Percentiles rank a stretch among this genome's conserved stretches.
phyloP scores from a whole-genome alignment of 1,139 yeast species.

The Debaryomyces udenii region DNA sequence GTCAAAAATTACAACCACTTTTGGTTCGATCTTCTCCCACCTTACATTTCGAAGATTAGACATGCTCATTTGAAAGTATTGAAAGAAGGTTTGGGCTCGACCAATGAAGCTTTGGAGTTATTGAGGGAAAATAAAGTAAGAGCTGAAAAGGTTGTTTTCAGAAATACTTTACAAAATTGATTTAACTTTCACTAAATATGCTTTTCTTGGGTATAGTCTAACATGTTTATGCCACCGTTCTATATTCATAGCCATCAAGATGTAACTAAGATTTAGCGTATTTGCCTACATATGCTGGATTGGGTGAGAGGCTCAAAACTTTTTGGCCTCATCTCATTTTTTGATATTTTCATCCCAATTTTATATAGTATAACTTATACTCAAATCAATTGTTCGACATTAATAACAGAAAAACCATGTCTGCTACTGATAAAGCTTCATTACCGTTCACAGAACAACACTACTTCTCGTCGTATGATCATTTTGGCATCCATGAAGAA shows the following conservation, averaged over 20 bases:
- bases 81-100: constrained; percentile 28
- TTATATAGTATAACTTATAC: neutral
- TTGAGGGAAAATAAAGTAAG: constrained; percentile 28
- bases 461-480: constrained; percentile 93
- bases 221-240: too few relatives aligned
- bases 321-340: constrained; percentile 8
- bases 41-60: constrained; percentile 20
- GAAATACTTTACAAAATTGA: constrained; percentile 4
- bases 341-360: neutral
- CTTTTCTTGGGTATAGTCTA: too few relatives aligned
- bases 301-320: constrained; percentile 4
- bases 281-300: too few relatives aligned
- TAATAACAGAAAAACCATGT: constrained; percentile 13
- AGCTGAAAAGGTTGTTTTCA: constrained; percentile 32
- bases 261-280: too few relatives aligned
- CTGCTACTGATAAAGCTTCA: constrained; percentile 56
- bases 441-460: constrained; percentile 80
- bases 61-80: constrained; percentile 29
- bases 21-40: constrained; percentile 28
- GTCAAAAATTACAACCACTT: constrained; percentile 20
- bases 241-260: too few relatives aligned
- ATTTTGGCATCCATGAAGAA: constrained; percentile 97
- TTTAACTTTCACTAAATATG: too few relatives aligned
- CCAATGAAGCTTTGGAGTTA: constrained; percentile 30
- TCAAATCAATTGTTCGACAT: constrained; percentile 2